Percentiles rank a stretch among this genome's conserved stretches.
Evolutionary conservation across 441 rosid species (phyloP).

Genomic region (Erodium trifolium): DNA sequence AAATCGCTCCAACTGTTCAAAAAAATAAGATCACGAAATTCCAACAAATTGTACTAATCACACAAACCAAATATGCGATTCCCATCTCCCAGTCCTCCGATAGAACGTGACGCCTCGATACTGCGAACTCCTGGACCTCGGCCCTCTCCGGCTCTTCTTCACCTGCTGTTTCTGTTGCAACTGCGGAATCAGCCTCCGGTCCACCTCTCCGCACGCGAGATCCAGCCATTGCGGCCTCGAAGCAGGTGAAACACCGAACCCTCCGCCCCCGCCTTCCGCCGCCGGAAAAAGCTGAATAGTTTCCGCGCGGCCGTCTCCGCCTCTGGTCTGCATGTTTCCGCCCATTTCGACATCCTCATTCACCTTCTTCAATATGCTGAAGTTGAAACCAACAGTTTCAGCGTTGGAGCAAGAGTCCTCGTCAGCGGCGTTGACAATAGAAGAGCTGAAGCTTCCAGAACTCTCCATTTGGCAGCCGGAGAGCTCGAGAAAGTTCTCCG

Average conservation of each 20-base stretch:
- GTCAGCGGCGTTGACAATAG: conserved; percentile 27
- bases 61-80: conserved; percentile 61
- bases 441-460: conserved; percentile 37
- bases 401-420: conserved; percentile 29
- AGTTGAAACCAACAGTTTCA: conserved; percentile 19
- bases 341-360: neutral
- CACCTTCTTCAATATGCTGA: conserved; percentile 17
- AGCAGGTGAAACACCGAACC: conserved; percentile 13
- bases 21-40: neutral
- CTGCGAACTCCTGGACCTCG: conserved; percentile 62
- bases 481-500: conserved; percentile 16
- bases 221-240: conserved; percentile 47
- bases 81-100: conserved; percentile 72
- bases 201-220: conserved; percentile 34
- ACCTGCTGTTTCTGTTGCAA: conserved; percentile 41
- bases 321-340: neutral
- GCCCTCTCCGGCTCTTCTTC: conserved; percentile 60
- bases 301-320: conserved; percentile 14
- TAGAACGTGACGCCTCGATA: conserved; percentile 71
- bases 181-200: conserved; percentile 15
- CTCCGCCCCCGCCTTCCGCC: conserved; percentile 23
- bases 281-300: conserved; percentile 36
- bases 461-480: conserved; percentile 23
- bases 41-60: conserved; percentile 5
- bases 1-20: neutral